These are phyloP conservation scores for Trypanosomatidae sp. DNA, from an alignment of 208 protist species.

Conservation along the genomic window DNA sequence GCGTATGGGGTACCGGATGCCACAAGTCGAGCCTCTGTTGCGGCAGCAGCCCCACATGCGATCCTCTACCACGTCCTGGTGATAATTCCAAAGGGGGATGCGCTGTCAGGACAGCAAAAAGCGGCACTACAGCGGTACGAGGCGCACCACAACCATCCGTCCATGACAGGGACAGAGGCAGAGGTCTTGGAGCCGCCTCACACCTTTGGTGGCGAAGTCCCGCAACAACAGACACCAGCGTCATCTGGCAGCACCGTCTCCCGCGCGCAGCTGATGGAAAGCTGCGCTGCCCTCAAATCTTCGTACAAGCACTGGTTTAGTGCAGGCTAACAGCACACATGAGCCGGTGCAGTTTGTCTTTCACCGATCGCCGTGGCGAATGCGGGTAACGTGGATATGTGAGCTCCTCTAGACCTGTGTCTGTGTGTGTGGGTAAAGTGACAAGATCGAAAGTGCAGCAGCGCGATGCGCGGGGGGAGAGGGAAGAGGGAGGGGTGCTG, in stretches of 20 bases:
- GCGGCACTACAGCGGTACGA: conserved; percentile 51
- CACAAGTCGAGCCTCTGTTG: not conserved
- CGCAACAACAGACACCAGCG: not conserved
- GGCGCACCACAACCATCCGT: conserved; percentile 5
- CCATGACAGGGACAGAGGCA: not conserved
- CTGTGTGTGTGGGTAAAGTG: not conserved
- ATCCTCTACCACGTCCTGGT: conserved; percentile 71
- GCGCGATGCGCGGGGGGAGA: not conserved
- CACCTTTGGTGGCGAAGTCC: not conserved
- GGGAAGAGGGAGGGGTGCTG: not conserved
- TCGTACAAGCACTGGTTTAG: conserved; percentile 70
- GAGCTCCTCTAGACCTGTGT: not conserved
- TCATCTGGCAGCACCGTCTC: not conserved
- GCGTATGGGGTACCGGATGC: conserved; percentile 34
- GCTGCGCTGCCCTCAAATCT: conserved; percentile 47
- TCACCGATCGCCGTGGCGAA: not conserved
- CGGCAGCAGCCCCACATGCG: not conserved
- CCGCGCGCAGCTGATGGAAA: conserved; percentile 18
- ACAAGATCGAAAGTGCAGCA: not conserved
- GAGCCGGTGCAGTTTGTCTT: not conserved
- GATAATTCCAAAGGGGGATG: conserved; percentile 52
- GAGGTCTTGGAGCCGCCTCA: not conserved
- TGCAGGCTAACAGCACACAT: not conserved
- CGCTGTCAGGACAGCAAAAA: conserved; percentile 63
- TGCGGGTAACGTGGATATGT: not conserved